Evolutionary conservation across 163 green algal genomes (phyloP).

Genomic region (Chlorella variabilis): DNA sequence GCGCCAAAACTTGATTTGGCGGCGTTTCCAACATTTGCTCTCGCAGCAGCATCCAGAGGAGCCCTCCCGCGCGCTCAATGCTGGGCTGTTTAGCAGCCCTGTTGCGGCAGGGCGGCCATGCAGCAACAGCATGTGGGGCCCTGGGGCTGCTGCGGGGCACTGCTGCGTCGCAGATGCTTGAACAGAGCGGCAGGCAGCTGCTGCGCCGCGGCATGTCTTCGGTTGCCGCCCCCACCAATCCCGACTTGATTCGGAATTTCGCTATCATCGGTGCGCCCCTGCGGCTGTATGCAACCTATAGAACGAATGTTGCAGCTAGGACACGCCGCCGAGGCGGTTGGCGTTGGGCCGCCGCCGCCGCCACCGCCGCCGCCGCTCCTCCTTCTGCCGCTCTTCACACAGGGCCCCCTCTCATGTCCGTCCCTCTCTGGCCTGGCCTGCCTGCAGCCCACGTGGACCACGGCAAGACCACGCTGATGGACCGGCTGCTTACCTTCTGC

Average conservation of each 20-base stretch:
- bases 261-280: slow-evolving; percentile 41
- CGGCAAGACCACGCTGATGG: slow-evolving; percentile 88
- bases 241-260: slow-evolving; percentile 30
- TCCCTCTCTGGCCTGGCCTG: neutral
- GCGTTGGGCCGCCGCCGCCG: no score
- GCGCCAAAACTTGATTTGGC: no score
- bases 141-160: neutral
- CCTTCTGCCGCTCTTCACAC: neutral
- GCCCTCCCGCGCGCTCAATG: no score
- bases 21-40: no score
- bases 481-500: slow-evolving; percentile 75
- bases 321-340: no score
- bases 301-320: no score
- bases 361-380: no score
- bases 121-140: neutral
- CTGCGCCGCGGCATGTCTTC: neutral
- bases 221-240: slow-evolving; percentile 17
- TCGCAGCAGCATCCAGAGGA: no score
- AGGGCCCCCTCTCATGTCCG: no score
- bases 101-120: neutral
- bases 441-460: slow-evolving; percentile 63
- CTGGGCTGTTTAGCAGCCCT: neutral
- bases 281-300: no score
- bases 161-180: neutral
- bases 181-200: neutral